phyloP scores from a whole-genome alignment of 2,329 filamentous ascomycete species.

The Cephalotrichum gorgonifer region DNA sequence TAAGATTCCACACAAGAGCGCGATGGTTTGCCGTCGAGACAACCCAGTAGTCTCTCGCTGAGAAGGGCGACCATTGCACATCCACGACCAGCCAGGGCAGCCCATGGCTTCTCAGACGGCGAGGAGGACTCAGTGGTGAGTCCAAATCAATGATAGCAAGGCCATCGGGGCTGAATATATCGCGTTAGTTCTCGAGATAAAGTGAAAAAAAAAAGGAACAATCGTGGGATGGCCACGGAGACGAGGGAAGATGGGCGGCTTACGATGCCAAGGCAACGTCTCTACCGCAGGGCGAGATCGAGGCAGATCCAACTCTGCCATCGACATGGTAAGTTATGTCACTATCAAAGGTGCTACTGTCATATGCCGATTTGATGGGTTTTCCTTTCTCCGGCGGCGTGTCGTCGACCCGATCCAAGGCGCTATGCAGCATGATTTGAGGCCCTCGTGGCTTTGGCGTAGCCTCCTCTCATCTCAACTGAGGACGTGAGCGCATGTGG shows the following conservation, averaged over 20 bases:
- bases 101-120: slow-evolving; percentile 70
- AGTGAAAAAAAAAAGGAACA: background rate
- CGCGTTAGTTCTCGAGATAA: background rate
- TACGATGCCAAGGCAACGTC: slow-evolving; percentile 82
- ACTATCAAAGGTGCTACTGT: slow-evolving; percentile 79
- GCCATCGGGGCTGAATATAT: slow-evolving; percentile 55
- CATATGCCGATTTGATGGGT: slow-evolving; percentile 58
- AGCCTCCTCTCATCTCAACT: background rate
- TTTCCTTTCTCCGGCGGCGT: slow-evolving; percentile 44
- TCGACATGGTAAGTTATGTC: slow-evolving; percentile 79
- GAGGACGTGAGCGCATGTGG: background rate
- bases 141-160: slow-evolving; percentile 88
- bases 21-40: slow-evolving; percentile 92
- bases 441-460: background rate
- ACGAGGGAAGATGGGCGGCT: slow-evolving; percentile 20
- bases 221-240: background rate
- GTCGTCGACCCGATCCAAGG: slow-evolving; percentile 21
- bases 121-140: slow-evolving; percentile 76
- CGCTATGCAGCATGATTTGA: background rate
- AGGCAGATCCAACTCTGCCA: slow-evolving; percentile 74
- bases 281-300: slow-evolving; percentile 82
- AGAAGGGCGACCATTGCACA: slow-evolving; percentile 94
- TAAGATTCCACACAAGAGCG: slow-evolving; percentile 87
- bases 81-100: slow-evolving; percentile 93
- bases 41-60: slow-evolving; percentile 82